Evolutionary conservation across 2,329 filamentous ascomycete species (phyloP).

Genomic region (Mollisiaceae sp.): DNA sequence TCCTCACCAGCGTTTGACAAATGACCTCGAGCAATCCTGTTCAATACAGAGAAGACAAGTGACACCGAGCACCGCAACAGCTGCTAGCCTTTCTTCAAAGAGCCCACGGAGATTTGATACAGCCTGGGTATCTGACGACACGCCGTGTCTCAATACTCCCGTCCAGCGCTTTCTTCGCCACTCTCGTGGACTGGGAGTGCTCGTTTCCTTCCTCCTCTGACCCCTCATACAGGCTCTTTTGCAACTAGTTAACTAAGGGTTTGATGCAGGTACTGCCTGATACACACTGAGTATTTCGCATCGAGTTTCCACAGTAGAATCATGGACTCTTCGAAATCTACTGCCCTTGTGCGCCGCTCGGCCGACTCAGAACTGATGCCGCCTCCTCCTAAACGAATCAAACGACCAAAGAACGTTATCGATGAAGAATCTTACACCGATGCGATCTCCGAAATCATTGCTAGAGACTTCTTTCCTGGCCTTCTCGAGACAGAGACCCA

Average conservation of each 20-base stretch:
- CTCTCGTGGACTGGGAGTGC: background rate
- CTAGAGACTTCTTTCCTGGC: conserved; percentile 95
- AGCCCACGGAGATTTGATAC: background rate
- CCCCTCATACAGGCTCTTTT: background rate
- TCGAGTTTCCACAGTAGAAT: background rate
- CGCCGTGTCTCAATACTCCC: background rate
- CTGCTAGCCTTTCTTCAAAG: no score
- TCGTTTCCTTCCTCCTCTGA: background rate
- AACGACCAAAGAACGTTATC: conserved; percentile 83
- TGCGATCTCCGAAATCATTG: conserved; percentile 90
- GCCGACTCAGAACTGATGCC: conserved; percentile 79
- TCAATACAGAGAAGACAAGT: background rate
- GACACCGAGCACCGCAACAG: background rate
- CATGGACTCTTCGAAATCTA: conserved; percentile 46
- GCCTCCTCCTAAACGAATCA: conserved; percentile 91
- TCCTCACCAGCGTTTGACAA: background rate
- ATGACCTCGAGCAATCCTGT: background rate
- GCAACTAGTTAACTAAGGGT: background rate
- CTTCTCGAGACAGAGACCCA: conserved; percentile 85
- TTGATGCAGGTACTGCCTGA: background rate
- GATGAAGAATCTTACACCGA: conserved; percentile 95
- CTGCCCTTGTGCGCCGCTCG: conserved; percentile 66
- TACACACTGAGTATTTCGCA: background rate
- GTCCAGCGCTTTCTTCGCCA: background rate
- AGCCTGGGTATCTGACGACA: background rate